Conservation (phyloP, 163 green algal genomes). For the Chlorella variabilis region DNA sequence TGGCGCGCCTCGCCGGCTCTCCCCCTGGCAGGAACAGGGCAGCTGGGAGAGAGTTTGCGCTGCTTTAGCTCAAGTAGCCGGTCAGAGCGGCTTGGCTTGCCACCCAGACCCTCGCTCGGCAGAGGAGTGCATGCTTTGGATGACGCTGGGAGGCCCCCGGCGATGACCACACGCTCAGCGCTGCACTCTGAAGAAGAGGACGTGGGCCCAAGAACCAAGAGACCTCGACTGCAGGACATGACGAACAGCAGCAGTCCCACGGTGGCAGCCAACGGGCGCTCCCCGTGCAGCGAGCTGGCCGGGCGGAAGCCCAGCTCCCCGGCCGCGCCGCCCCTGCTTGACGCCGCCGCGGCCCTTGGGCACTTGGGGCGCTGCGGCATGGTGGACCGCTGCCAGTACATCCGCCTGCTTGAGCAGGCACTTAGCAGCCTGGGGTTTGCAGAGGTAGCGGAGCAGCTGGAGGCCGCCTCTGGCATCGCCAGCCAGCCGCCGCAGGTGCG, state of each 20-base stretch:
- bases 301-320: neutral
- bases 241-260: constrained; percentile 3
- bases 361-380: constrained; percentile 57
- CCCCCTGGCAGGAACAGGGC: no score
- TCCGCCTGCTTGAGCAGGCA: constrained; percentile 80
- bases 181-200: neutral
- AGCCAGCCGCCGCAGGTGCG: constrained; percentile 40
- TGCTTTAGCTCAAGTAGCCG: no score
- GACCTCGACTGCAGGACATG: constrained; percentile 1
- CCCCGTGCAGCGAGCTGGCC: neutral
- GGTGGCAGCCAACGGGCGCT: neutral
- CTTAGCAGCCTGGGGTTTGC: constrained; percentile 71
- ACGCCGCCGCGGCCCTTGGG: constrained; percentile 43
- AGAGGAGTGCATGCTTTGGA: neutral
- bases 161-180: neutral
- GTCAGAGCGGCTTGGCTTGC: no score
- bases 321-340: neutral
- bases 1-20: no score
- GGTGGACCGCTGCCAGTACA: constrained; percentile 75
- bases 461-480: constrained; percentile 60
- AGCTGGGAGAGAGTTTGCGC: no score
- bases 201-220: neutral
- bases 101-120: no score
- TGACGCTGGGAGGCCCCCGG: neutral
- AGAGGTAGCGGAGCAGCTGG: constrained; percentile 66